phyloP scores from a whole-genome alignment of 2,329 filamentous ascomycete species.

The Sclerotinia subarctica region DNA sequence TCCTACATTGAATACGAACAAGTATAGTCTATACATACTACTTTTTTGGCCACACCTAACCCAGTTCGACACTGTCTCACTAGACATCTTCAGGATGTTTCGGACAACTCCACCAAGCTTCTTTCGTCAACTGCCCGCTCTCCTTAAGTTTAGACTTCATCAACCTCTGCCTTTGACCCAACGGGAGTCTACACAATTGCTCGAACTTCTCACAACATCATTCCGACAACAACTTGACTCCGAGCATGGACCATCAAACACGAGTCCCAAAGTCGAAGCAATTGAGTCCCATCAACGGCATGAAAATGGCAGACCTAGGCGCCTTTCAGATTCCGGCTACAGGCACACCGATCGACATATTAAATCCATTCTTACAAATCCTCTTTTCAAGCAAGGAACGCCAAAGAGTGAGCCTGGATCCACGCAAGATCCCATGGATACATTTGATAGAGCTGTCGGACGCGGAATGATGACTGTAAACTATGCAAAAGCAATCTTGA shows the following conservation, averaged over 20 bases:
- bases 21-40: conserved; percentile 40
- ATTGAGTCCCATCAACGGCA: neutral
- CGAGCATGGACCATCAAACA: conserved; percentile 43
- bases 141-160: conserved; percentile 47
- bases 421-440: conserved; percentile 33
- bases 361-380: conserved; percentile 49
- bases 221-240: conserved; percentile 62
- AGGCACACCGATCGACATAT: conserved; percentile 45
- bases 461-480: conserved; percentile 36
- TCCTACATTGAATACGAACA: neutral
- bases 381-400: conserved; percentile 41
- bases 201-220: conserved; percentile 58
- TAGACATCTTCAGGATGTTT: conserved; percentile 42
- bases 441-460: conserved; percentile 36
- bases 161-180: conserved; percentile 50
- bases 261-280: conserved; percentile 34
- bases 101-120: conserved; percentile 48
- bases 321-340: conserved; percentile 23
- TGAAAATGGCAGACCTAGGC: conserved; percentile 25
- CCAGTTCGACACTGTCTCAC: conserved; percentile 27
- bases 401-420: neutral
- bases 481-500: conserved; percentile 32
- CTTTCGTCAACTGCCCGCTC: conserved; percentile 48
- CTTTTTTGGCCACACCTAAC: conserved; percentile 46
- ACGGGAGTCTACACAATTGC: conserved; percentile 56